Evolutionary conservation across 345 rosid genomes (phyloP), one percentile per base, ranked within the genome.

Genomic region (Euphorbia tirucalli): DNA sequence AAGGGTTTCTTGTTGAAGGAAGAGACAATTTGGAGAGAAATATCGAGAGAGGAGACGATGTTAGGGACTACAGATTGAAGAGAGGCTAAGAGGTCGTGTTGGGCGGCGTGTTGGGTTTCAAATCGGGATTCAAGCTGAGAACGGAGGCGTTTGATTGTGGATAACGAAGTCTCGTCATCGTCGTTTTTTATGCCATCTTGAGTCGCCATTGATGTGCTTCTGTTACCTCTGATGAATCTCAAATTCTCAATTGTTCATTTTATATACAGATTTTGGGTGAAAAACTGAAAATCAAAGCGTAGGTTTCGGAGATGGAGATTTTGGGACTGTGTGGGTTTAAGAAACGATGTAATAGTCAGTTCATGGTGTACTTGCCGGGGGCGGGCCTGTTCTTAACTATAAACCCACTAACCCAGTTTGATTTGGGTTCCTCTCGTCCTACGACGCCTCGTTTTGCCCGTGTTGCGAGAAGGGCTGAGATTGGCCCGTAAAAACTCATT

Each of bases 41-140:
- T 85, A 74, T 95, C 98, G 70, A 92, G 82, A 21, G 92, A 84
- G 30, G 97, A 83, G 61, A 92, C 87, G 52, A 93, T 78, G 62
- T 88, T 65, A 14, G 99, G 94, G 69, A 88, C 84, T 63, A 80
- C 24, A 69, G 84, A 39, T 74, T 85, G 96, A 48, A 90, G 92
- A 1, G 99, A 87, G 0, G 98, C 81, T 16, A 92, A 80, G 15
- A 92, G 87, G 52, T 86, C 82, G 11, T 90, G 77, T 41, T 90
- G 97, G 73, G 97, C 77, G 10, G 71, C 69, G 74, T 84, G 92
- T 28, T 80, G 88, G 50, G 86, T 77, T 61, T 78, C 83, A 25
- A 90, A 90, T 72, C 98, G 89, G 71, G 87, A 79, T 74, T 95
- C 93, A 15, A 95, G 84, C 74, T 86, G 85, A 31, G 81, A 72